Conservation (phyloP, 352 stramenopile genomes). For the Globisporangium nodosum region DNA sequence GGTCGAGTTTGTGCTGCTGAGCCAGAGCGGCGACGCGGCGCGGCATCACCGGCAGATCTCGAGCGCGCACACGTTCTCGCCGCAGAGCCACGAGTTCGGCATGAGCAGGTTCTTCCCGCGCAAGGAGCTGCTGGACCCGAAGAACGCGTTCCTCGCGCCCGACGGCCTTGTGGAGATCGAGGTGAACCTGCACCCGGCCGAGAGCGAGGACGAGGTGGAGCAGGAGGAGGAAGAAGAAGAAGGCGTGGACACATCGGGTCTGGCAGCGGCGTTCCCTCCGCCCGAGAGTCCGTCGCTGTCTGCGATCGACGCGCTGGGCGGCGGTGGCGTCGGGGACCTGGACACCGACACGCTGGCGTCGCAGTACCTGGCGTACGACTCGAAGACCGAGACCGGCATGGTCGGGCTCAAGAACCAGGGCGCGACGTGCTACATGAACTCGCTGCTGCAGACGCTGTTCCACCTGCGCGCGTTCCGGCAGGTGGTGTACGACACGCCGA, state of each 20-base stretch:
- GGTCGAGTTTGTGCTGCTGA: constrained; percentile 43
- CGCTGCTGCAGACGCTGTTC: constrained; percentile 90
- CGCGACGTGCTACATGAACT: constrained; percentile 94
- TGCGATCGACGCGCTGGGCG: constrained; percentile 7
- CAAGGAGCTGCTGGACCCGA: constrained; percentile 37
- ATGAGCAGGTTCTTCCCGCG: constrained; percentile 47
- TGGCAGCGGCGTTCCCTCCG: constrained; percentile 6
- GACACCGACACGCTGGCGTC: constrained; percentile 2
- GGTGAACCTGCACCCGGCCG: constrained; percentile 34
- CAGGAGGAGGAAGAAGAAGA: constrained; percentile 5
- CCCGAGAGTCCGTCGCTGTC: constrained; percentile 17
- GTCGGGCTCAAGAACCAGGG: constrained; percentile 88
- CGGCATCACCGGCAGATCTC: constrained; percentile 29
- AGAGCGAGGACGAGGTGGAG: constrained; percentile 9
- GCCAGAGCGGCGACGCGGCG: constrained; percentile 18
- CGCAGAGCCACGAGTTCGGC: constrained; percentile 43
- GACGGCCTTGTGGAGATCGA: constrained; percentile 48
- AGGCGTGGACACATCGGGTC: neutral
- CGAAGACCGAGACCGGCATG: constrained; percentile 81
- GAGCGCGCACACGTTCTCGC: constrained; percentile 43
- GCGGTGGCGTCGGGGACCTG: neutral
- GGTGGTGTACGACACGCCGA: constrained; percentile 81
- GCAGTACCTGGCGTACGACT: constrained; percentile 55
- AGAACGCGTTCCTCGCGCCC: constrained; percentile 33
- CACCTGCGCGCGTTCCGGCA: constrained; percentile 83